Evolutionary conservation across 2,329 filamentous ascomycete species (phyloP).

Genomic region (Aureobasidium sp.): DNA sequence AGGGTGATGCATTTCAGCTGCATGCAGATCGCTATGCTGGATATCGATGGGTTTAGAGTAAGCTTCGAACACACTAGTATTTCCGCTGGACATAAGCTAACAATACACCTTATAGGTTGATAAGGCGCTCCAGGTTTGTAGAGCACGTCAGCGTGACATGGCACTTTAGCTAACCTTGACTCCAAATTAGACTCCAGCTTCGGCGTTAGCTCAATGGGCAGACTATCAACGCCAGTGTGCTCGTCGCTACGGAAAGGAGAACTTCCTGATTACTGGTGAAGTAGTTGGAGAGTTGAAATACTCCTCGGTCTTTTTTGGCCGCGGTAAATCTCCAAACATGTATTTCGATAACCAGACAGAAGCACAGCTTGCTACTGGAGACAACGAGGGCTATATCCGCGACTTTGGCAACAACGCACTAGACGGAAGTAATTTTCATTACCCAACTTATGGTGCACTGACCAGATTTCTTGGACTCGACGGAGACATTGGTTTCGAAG

Average conservation of each 20-base stretch:
- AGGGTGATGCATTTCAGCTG: slow-evolving; percentile 57
- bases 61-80: too few species aligned
- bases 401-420: slow-evolving; percentile 47
- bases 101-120: too few species aligned
- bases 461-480: slow-evolving; percentile 55
- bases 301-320: slow-evolving; percentile 54
- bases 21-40: slow-evolving; percentile 54
- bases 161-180: too few species aligned
- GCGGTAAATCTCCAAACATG: slow-evolving; percentile 52
- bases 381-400: slow-evolving; percentile 45
- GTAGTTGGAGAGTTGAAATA: slow-evolving; percentile 56
- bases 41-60: slow-evolving; percentile 60
- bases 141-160: too few species aligned
- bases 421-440: slow-evolving; percentile 56
- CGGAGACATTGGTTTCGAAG: slow-evolving; percentile 48
- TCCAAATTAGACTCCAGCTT: slow-evolving; percentile 54
- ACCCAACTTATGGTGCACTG: slow-evolving; percentile 54
- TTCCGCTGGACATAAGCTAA: too few species aligned
- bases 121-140: slow-evolving; percentile 61
- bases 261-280: slow-evolving; percentile 59
- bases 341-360: slow-evolving; percentile 39
- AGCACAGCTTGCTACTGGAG: slow-evolving; percentile 44
- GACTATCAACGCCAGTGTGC: slow-evolving; percentile 52
- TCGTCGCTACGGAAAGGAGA: slow-evolving; percentile 48
- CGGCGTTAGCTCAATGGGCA: slow-evolving; percentile 53